Evolutionary conservation across 2,329 filamentous ascomycete species (phyloP).

Genomic region (Fusarium ambrosium): DNA sequence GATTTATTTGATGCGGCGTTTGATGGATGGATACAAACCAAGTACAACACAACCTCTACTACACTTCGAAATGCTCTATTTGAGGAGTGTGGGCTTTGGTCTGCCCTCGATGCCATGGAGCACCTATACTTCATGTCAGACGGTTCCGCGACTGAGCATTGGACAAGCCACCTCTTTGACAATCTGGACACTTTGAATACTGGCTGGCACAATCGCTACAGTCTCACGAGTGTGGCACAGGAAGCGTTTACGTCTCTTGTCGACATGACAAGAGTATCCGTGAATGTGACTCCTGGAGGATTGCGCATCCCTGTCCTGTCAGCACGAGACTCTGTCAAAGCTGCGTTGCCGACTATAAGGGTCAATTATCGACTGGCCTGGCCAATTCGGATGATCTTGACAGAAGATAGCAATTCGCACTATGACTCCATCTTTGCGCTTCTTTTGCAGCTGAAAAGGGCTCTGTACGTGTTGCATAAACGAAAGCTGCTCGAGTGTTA

Average conservation of each 20-base stretch:
- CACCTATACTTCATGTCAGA: slow-evolving; percentile 83
- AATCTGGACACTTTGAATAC: slow-evolving; percentile 73
- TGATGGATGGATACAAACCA: slow-evolving; percentile 80
- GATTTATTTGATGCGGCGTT: slow-evolving; percentile 81
- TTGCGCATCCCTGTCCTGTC: slow-evolving; percentile 59
- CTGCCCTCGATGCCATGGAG: slow-evolving; percentile 75
- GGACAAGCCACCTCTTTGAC: slow-evolving; percentile 79
- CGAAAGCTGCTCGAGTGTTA: slow-evolving; percentile 60
- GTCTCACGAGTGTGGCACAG: slow-evolving; percentile 82
- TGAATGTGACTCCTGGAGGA: slow-evolving; percentile 62
- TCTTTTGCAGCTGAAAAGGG: slow-evolving; percentile 81
- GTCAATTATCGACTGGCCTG: slow-evolving; percentile 77
- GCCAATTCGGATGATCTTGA: slow-evolving; percentile 80
- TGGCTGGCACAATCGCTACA: slow-evolving; percentile 85
- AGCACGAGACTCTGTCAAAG: slow-evolving; percentile 68
- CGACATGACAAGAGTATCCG: slow-evolving; percentile 73
- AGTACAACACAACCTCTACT: slow-evolving; percentile 77
- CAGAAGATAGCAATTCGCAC: slow-evolving; percentile 70
- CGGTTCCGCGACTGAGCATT: slow-evolving; percentile 74
- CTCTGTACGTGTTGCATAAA: slow-evolving; percentile 74
- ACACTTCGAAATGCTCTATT: slow-evolving; percentile 77
- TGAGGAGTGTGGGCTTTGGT: slow-evolving; percentile 75
- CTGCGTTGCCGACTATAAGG: slow-evolving; percentile 71
- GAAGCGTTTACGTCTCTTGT: slow-evolving; percentile 74
- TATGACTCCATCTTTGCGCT: slow-evolving; percentile 83